Percentiles rank a stretch among this genome's conserved stretches.
Evolutionary conservation across 371 early-diverging fungal genomes (phyloP).

Genomic region (Mucor velutinosus): DNA sequence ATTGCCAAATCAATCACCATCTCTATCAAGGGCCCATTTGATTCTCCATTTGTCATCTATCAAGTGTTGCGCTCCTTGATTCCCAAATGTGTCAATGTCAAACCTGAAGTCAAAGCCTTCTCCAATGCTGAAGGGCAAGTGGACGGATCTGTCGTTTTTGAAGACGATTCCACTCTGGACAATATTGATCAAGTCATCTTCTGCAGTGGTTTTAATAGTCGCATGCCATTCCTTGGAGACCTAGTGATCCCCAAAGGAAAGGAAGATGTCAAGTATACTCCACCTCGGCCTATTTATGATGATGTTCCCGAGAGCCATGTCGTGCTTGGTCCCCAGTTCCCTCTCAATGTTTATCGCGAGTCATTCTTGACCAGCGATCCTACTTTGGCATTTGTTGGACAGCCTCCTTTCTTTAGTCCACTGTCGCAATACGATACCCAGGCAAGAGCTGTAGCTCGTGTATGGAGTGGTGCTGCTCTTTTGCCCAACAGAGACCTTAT

Average conservation of each 20-base stretch:
- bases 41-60: constrained; percentile 13
- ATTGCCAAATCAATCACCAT: constrained; percentile 33
- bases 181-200: constrained; percentile 63
- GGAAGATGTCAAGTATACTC: neutral
- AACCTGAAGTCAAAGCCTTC: constrained; percentile 26
- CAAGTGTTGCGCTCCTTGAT: constrained; percentile 24
- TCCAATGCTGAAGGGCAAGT: constrained; percentile 25
- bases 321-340: constrained; percentile 6
- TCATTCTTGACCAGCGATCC: constrained; percentile 40
- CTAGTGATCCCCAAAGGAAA: constrained; percentile 10
- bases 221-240: constrained; percentile 54
- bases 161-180: constrained; percentile 54
- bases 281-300: neutral
- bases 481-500: constrained; percentile 28
- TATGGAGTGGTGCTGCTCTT: constrained; percentile 35
- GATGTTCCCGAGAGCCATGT: constrained; percentile 18
- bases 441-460: constrained; percentile 38
- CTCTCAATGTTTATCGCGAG: constrained; percentile 34
- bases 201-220: constrained; percentile 66
- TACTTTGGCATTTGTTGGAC: constrained; percentile 39
- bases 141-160: constrained; percentile 48
- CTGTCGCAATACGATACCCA: constrained; percentile 37
- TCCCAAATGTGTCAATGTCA: constrained; percentile 21
- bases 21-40: constrained; percentile 27
- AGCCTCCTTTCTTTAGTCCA: constrained; percentile 22